These are phyloP conservation scores for Taiwanofungus camphoratus DNA, from an alignment of 1,284 basidiomycete species.

Conservation along the genomic window DNA sequence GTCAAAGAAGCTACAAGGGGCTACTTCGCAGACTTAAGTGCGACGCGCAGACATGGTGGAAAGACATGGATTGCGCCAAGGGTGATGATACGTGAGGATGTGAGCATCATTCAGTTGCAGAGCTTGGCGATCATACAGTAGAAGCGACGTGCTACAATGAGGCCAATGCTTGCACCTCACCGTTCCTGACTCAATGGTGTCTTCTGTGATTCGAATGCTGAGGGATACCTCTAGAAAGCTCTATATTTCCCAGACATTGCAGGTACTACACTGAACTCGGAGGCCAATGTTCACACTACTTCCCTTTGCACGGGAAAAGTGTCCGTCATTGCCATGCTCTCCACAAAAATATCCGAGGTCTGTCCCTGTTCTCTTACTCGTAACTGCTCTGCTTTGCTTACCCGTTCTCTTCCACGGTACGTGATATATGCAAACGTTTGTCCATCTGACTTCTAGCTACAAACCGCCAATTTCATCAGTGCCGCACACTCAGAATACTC, in stretches of 20 bases:
- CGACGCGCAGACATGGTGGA: slow-evolving; percentile 78
- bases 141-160: not conserved
- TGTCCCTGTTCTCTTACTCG: slow-evolving; percentile 17
- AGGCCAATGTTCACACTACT: slow-evolving; percentile 69
- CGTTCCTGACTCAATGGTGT: not conserved
- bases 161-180: too few relatives aligned
- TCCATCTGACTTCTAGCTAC: too few relatives aligned
- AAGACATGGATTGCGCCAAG: slow-evolving; percentile 94
- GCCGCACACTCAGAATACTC: slow-evolving; percentile 59
- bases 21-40: slow-evolving; percentile 88
- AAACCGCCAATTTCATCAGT: slow-evolving; percentile 70
- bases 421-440: too few relatives aligned
- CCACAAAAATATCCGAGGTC: slow-evolving; percentile 84
- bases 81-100: slow-evolving; percentile 85
- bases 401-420: too few relatives aligned
- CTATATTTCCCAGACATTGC: slow-evolving; percentile 88
- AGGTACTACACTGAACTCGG: slow-evolving; percentile 61
- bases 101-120: slow-evolving; percentile 36
- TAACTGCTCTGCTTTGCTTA: too few relatives aligned
- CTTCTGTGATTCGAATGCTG: not conserved
- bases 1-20: slow-evolving; percentile 84
- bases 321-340: slow-evolving; percentile 76
- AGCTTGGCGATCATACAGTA: not conserved
- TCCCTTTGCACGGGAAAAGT: slow-evolving; percentile 73
- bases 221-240: slow-evolving; percentile 55